These are phyloP conservation scores for Peribolospora kevripleyi DNA, from an alignment of 768 basidiomycete genomes.

Conservation along the genomic window DNA sequence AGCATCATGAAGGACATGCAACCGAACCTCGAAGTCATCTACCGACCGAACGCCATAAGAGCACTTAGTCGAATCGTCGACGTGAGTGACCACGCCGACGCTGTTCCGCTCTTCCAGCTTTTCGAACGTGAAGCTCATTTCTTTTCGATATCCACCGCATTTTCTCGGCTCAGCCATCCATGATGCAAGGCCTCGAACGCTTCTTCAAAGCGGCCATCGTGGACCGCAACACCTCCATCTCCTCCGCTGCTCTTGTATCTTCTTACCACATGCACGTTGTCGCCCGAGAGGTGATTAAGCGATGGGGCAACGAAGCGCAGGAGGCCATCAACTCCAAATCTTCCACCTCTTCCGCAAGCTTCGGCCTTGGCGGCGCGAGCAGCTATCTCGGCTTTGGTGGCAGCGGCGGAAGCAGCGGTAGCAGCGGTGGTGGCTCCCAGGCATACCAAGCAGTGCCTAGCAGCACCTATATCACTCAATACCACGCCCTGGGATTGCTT, in stretches of 20 bases:
- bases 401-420: conserved; percentile 13
- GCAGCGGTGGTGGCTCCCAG: conserved; percentile 27
- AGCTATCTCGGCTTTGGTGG: conserved; percentile 36
- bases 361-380: conserved; percentile 30
- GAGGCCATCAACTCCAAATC: conserved; percentile 84
- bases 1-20: conserved; percentile 99
- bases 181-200: conserved; percentile 93
- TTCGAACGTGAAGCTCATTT: too few relatives aligned
- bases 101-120: too few relatives aligned
- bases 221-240: conserved; percentile 81
- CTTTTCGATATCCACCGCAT: neutral
- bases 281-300: conserved; percentile 84
- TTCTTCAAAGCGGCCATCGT: conserved; percentile 99
- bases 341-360: conserved; percentile 38
- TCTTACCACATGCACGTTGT: conserved; percentile 69
- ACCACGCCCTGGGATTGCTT: conserved; percentile 79
- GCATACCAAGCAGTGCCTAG: conserved; percentile 56
- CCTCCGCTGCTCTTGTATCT: conserved; percentile 86
- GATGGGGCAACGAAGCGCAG: conserved; percentile 98
- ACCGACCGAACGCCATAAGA: conserved; percentile 89
- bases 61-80: conserved; percentile 92
- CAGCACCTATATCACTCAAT: conserved; percentile 82
- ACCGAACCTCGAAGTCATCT: conserved; percentile 92
- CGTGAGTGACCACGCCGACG: conserved; percentile 30
- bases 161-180: conserved; percentile 47